Conservation (phyloP, 176 grass and related monocot species). For the Cocos nucifera region DNA sequence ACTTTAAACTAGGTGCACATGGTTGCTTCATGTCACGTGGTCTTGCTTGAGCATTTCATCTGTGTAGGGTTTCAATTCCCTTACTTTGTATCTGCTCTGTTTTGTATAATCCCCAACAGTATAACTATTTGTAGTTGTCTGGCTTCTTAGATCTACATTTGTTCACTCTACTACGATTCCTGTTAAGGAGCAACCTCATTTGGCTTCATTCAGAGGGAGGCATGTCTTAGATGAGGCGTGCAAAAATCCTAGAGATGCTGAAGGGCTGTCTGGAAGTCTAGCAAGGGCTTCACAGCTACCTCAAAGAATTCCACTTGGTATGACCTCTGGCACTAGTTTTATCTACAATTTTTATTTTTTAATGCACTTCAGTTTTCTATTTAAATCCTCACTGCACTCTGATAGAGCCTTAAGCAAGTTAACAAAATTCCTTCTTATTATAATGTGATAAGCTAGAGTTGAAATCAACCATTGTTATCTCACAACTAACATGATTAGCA, state of each 20-base stretch:
- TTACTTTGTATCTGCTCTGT: no score
- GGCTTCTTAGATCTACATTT: constrained; percentile 65
- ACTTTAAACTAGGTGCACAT: no score
- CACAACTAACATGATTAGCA: not conserved
- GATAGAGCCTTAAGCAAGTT: no score
- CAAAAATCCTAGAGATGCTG: constrained; percentile 9
- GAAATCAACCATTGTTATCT: not conserved
- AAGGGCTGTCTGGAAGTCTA: constrained; percentile 1
- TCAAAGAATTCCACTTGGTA: constrained; percentile 20
- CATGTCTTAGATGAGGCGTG: constrained; percentile 36
- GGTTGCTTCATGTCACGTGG: no score
- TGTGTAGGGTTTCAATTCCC: no score
- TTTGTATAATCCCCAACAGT: no score
- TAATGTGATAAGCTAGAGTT: no score
- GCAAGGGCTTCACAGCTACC: not conserved
- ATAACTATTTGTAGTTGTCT: no score
- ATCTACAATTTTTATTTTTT: not conserved
- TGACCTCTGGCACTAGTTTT: not conserved
- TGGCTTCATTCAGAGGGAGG: constrained; percentile 47
- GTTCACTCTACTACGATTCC: constrained; percentile 69
- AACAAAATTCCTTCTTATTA: no score
- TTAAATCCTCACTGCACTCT: no score
- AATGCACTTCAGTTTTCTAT: no score
- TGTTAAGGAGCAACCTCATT: constrained; percentile 51
- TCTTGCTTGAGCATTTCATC: no score